Evolutionary conservation across 805 yeast genomes (phyloP).

Genomic region (Ogataea methanolica): DNA sequence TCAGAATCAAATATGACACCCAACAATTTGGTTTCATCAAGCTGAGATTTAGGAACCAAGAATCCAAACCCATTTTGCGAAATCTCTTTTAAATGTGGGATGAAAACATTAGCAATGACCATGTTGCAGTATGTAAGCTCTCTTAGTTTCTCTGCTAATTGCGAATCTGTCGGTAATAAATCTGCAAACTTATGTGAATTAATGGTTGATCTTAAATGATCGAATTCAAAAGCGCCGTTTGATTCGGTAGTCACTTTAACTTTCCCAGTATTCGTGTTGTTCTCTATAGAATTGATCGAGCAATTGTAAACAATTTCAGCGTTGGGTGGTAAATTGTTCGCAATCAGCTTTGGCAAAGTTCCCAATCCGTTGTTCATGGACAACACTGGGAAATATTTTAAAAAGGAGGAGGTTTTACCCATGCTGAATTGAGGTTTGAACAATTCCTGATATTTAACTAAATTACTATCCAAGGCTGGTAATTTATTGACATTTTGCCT

Average conservation of each 20-base stretch:
- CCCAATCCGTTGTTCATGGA: conserved; percentile 52
- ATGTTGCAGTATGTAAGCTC: conserved; percentile 42
- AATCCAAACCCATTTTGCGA: conserved; percentile 73
- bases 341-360: conserved; percentile 42
- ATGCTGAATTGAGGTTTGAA: conserved; percentile 40
- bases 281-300: conserved; percentile 15
- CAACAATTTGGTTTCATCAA: conserved; percentile 48
- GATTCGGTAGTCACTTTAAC: conserved; percentile 12
- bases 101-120: conserved; percentile 64
- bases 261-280: conserved; percentile 14
- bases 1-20: conserved; percentile 93
- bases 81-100: conserved; percentile 41
- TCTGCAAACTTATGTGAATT: conserved; percentile 39
- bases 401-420: conserved; percentile 26
- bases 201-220: conserved; percentile 59
- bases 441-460: conserved; percentile 34
- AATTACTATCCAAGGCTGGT: conserved; percentile 20
- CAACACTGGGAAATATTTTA: conserved; percentile 60
- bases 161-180: conserved; percentile 11
- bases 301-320: conserved; percentile 34
- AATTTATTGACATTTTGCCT: not conserved
- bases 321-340: conserved; percentile 37
- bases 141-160: conserved; percentile 12
- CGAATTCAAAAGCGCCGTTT: conserved; percentile 27
- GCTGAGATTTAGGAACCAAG: conserved; percentile 59